Percentiles rank a stretch among this genome's conserved stretches.
Evolutionary conservation across 495 filamentous ascomycete genomes (phyloP).

Genomic region (Thermothielavioides terrestris): DNA sequence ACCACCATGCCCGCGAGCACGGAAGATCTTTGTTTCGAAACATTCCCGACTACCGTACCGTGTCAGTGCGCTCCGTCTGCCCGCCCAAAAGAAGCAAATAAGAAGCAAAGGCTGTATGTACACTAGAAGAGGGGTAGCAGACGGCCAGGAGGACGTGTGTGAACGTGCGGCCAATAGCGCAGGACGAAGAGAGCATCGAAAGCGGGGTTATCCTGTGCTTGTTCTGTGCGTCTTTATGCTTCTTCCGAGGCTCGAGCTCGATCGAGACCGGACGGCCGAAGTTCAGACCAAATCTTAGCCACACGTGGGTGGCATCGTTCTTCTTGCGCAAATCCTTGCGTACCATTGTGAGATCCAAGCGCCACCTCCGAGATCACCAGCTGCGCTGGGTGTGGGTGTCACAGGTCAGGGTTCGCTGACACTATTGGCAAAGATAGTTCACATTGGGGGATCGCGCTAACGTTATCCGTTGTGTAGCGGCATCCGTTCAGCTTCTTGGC

Average conservation of each 20-base stretch:
- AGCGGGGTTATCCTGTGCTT: no score
- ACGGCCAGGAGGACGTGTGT: not conserved
- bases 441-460: not conserved
- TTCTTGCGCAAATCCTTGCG: not conserved
- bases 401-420: no score
- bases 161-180: not conserved
- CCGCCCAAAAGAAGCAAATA: no score
- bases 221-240: no score
- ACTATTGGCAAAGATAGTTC: no score
- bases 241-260: no score
- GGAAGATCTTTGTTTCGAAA: no score
- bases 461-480: not conserved
- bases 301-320: not conserved
- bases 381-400: no score
- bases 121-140: not conserved
- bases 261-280: no score
- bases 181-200: no score
- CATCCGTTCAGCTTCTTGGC: not conserved
- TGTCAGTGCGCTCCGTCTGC: not conserved
- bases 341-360: not conserved
- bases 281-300: not conserved
- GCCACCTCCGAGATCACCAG: not conserved
- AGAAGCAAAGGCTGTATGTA: not conserved
- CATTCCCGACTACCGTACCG: no score
- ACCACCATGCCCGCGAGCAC: no score